Evolutionary conservation across 164 flowering plant species (phyloP), one percentile per base, ranked within the genome.

Genomic region (Liriodendron chinense): DNA sequence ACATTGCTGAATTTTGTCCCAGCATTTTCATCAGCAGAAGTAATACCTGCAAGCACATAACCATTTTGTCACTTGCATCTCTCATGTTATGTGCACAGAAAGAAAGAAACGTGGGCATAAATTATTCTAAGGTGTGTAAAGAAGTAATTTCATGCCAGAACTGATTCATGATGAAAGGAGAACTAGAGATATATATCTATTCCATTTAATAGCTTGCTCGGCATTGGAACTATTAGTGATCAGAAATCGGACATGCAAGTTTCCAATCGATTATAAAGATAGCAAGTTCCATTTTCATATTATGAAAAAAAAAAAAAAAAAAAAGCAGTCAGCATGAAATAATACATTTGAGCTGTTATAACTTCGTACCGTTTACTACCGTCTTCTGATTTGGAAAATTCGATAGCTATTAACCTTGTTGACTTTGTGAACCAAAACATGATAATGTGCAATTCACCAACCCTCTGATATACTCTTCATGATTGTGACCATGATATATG

Each of bases 351-450:
- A 26, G 28, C 13, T 63, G n/a, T 14, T 1, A 21, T 18, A 20
- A 18, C 65, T 21, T 25, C 20, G 61, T 16, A 18, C 65, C 65
- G 34, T 13, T 18, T 22, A 20, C 28, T 66, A 56, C 53, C 21
- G 26, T 26, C 5, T n/a, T 64, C 48, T 25, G 47, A 50, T 24
- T 47, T 57, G 34, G 22, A 48, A 48, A 9, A 56, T 23, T 43
- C 59, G 10, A 34, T 21, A 56, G 28, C 70, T 47, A 80, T 76
- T 80, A 70, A 77, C 81, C 81, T 1, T n/a, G n/a, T 83, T 73
- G 61, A 75, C 34, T 56, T 28, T 21, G 79, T 73, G 74, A 68
- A 62, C 68, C 53, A 66, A 68, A 78, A 78, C 28, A 76, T 34
- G 65, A 23, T 50, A 69, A 71, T 72, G 73, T 74, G 66, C 43